Evolutionary conservation across 345 rosid genomes (phyloP).

Genomic region (Gossypium bickii): DNA sequence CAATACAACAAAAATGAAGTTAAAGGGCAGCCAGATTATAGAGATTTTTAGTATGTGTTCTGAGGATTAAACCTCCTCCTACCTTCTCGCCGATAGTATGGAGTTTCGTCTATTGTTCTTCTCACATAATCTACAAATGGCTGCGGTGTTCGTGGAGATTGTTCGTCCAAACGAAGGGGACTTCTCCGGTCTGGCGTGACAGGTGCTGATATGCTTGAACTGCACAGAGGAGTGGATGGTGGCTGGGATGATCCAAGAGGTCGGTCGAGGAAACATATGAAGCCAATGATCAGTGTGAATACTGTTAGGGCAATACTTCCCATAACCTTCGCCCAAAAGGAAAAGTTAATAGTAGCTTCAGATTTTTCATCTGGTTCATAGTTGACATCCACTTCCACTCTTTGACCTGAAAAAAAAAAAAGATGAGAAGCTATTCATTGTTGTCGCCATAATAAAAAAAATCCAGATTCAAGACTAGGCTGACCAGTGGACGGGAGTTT

Average conservation of each 20-base stretch:
- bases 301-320: conserved; percentile 22
- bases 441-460: neutral
- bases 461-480: conserved; percentile 17
- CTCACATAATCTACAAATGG: conserved; percentile 80
- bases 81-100: conserved; percentile 63
- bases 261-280: conserved; percentile 21
- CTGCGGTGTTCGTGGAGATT: conserved; percentile 81
- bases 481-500: conserved; percentile 76
- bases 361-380: conserved; percentile 37
- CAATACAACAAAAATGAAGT: neutral
- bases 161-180: conserved; percentile 37
- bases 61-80: conserved; percentile 80
- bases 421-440: neutral
- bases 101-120: conserved; percentile 86
- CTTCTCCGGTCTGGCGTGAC: conserved; percentile 51
- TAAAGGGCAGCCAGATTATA: no score
- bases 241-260: conserved; percentile 21
- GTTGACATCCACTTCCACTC: conserved; percentile 50
- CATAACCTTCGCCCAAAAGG: conserved; percentile 22
- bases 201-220: conserved; percentile 34
- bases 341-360: conserved; percentile 8
- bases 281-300: conserved; percentile 16
- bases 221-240: conserved; percentile 24
- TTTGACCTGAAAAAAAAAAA: conserved; percentile 52
- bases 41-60: conserved; percentile 54